Evolutionary conservation across 176 grass and related monocot species (phyloP), one percentile per base, ranked within the genome.

Genomic region (Microstegium vimineum): DNA sequence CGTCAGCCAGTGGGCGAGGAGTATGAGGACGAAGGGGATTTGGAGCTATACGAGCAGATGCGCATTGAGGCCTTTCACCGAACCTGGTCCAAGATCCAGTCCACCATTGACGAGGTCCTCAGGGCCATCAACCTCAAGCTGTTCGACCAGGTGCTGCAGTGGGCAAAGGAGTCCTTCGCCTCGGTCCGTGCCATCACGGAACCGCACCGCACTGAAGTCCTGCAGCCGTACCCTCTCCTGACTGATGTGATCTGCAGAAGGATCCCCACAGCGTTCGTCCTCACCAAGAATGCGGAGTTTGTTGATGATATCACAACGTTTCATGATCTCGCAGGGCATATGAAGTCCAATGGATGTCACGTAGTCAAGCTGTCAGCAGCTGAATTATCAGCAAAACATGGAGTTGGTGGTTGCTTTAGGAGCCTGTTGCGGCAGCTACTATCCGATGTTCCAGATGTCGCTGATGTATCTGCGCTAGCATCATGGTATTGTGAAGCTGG

Each of bases 231-330:
- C 41, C 41, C 41, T 43, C 41, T 43, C 41, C 41, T 43, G 14
- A 43, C 12, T 12, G 41, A 43, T 43, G 79, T 69, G 57, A 81
- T 97, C 34, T 92, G 90, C 92, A 90, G 56, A 73, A 88, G 89
- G 82, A 87, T 92, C 82, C 92, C 94, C 0, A 87, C 92, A 0
- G 89, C 94, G 5, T 90, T 94, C 42, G 64, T 97, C 70, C 84
- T 97, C 35, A 91, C 94, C 61, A 92, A 89, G 86, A 97, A 97
- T 75, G 92, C 90, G 1, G 94, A 97, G 78, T 97, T 85, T 81
- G 92, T 94, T 42, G 92, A 97, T 61, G 92, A 94, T 57, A 56
- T 92, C 56, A 66, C 71, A 38, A 92, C 90, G 28, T 97, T 97
- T 79, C 84, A 62, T 77, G 87, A 94, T 75, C 92, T 94, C 10